Evolutionary conservation across 208 protist species (phyloP), one percentile per base, ranked within the genome.

Genomic region (Phytomonas serpens): DNA sequence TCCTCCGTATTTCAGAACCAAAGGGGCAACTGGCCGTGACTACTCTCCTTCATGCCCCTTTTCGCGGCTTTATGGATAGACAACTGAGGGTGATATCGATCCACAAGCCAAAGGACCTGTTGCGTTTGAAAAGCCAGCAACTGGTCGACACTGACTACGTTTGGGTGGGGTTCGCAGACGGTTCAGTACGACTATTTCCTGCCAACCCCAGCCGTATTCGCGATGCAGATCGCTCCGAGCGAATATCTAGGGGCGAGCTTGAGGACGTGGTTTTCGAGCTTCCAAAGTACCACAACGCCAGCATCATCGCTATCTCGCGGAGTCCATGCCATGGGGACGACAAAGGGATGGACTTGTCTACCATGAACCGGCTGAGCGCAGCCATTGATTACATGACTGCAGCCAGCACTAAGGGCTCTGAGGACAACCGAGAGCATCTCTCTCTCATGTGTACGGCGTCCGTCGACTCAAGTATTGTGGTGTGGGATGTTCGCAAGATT

Each of bases 81-180:
- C 73, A 85, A 31, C 78, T 87, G 40, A 70, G 89, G 29, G 77
- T 92, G 29, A 66, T 95, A 47, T 83, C 90, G 0, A 83, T 95
- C 61, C 70, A 77, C 32, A 64, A 83, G 30, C 84, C 85, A 3
- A 67, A 82, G 37, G 83, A 94, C 71, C 71, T 94, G 64, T 71
- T 94, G 9, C 79, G 74, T 0, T 69, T 96, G 3, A 84, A 88
- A 61, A 74, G 82, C 11, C 42, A 76, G 0, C 80, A 85, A 36
- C 83, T 94, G 11, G 76, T 92, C 31, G 77, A 85, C 36, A 93
- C 91, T 3, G 91, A 96, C 76, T 96, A 92, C 72, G 87, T 96
- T 27, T 96, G 91, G 91, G 84, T 92, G 19, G 91, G 91, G 34
- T 85, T 94, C 51, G 71, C 79, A n/a, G 91, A 96, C 68, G 91